These are phyloP conservation scores for Populus alba DNA, from an alignment of 345 rosid species.

Conservation along the genomic window DNA sequence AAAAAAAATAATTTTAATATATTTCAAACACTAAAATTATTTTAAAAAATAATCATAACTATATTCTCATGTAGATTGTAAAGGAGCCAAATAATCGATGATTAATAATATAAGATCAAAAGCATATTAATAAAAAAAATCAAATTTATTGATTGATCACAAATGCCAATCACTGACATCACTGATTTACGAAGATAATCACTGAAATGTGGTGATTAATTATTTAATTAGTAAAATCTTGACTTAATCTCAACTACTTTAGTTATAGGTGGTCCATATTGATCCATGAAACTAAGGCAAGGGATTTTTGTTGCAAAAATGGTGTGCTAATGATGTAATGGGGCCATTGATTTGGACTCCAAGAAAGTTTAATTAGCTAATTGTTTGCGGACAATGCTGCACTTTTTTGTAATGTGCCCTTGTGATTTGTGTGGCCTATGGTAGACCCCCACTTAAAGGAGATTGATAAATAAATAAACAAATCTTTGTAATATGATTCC, in stretches of 20 bases:
- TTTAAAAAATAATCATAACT: too few relatives aligned
- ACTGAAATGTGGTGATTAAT: neutral
- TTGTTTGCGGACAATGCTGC: neutral
- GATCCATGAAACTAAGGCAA: neutral
- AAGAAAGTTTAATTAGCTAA: neutral
- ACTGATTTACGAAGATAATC: too few relatives aligned
- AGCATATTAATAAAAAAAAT: neutral
- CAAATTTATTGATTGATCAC: neutral
- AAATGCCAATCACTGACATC: neutral
- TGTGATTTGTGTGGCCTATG: neutral
- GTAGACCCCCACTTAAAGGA: neutral
- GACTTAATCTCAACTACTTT: neutral
- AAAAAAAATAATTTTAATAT: too few relatives aligned
- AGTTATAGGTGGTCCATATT: neutral
- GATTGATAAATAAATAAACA: too few relatives aligned
- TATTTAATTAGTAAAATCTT: neutral
- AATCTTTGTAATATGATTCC: neutral
- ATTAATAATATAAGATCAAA: neutral
- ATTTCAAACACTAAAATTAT: too few relatives aligned
- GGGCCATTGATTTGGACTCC: neutral
- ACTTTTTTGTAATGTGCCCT: neutral
- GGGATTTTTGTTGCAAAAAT: neutral
- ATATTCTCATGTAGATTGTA: too few relatives aligned
- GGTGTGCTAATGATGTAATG: slow-evolving; percentile 1
- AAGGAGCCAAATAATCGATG: neutral